Base-by-base conservation (phyloP, 768 basidiomycete genomes). In the Candolleomyces efflorescens region DNA sequence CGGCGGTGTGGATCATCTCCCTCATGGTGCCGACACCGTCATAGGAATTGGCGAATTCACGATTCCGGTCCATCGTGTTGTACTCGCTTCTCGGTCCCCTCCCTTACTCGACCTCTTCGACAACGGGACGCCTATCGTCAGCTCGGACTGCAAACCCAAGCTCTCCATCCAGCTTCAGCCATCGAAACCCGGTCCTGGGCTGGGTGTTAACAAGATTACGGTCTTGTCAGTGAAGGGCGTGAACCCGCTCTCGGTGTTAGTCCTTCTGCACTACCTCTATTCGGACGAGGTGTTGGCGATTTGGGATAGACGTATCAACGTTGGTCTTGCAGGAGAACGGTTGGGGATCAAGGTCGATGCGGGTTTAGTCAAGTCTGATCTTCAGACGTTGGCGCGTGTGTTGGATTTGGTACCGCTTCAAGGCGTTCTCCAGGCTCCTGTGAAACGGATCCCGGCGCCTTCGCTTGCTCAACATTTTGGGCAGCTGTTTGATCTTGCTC, bases 261-360 rank as follows among this genome's bases (percentile, higher is more conserved):
- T 96, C 20, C 74, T 98, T 18, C 69, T 97, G 18, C 80, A 85
- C 22, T 98, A 94, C 65, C 70, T 98, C n/a, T 98, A 98, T 70
- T 81, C 90, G 1, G 96, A 99, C 68, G 81, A 86, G 41, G 70
- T 95, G 1, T 75, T 92, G 11, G 85, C 92, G 0, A 69, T 94
- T 13, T 95, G 94, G 92, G 94, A 98, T 67, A 76, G 78, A 12
- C 83, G 93, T 15, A 78, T 98, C 17, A 75, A 89, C 17, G 77
- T 91, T 11, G 77, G 73, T 4, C 62, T 72, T 0, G 68, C 72
- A 1, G 69, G 88, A 2, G 74, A 77, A 24, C 66, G 64, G 4
- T 71, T 76, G 6, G 58, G 48, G 15, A 58, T 82, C 12, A 78
- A 76, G 26, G 69, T 82, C 13, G 75, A 77, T 15, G 71, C 79